Conservation (phyloP, 129 eudicot genomes). For the Artemisia annua region DNA sequence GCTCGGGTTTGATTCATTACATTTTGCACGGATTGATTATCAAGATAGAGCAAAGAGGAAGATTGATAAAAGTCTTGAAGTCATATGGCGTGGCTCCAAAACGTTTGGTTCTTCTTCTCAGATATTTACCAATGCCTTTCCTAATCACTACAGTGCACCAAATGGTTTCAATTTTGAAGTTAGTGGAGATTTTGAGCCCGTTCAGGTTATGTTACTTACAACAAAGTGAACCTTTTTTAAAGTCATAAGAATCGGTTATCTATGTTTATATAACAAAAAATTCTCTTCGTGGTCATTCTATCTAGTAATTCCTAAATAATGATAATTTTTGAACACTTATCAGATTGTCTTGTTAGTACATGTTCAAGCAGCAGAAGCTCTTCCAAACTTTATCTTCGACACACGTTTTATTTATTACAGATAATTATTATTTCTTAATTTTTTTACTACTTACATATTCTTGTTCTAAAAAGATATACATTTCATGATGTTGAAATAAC, state of each 20-base stretch:
- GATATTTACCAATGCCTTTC: constrained; percentile 83
- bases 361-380: too few species aligned
- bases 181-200: constrained; percentile 50
- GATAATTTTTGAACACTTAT: too few species aligned
- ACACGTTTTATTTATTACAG: too few species aligned
- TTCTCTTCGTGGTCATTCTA: too few species aligned
- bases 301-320: too few species aligned
- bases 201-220: constrained; percentile 60
- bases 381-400: too few species aligned
- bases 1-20: constrained; percentile 91
- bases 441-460: not conserved
- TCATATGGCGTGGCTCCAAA: constrained; percentile 85
- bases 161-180: constrained; percentile 85
- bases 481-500: constrained; percentile 22
- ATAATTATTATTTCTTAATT: not conserved
- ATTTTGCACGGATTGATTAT: constrained; percentile 93
- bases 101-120: constrained; percentile 90
- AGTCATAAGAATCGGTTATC: too few species aligned
- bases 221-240: constrained; percentile 4
- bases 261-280: too few species aligned
- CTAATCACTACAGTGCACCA: constrained; percentile 84
- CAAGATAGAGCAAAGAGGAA: constrained; percentile 87
- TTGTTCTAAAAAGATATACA: not conserved
- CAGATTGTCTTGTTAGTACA: too few species aligned
- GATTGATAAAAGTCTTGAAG: constrained; percentile 84